These are phyloP conservation scores for Paraphaeosphaeria sporulosa DNA, from an alignment of 2,329 filamentous ascomycete species.

Conservation along the genomic window DNA sequence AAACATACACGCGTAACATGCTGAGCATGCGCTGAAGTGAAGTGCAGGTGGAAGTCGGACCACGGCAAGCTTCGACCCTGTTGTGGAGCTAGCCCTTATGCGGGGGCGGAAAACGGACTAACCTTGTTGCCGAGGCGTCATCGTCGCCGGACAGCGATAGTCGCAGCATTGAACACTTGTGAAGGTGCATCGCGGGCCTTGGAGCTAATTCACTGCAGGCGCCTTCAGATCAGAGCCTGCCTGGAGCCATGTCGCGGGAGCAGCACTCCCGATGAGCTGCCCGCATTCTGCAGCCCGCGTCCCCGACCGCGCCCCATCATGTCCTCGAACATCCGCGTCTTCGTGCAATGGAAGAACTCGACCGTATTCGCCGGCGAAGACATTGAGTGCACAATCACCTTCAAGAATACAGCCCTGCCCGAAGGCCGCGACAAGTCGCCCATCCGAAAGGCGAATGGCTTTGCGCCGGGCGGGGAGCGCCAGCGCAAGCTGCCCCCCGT, in stretches of 20 bases:
- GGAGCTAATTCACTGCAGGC: background rate
- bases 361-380: conserved; percentile 97
- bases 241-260: conserved; percentile 38
- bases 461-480: conserved; percentile 43
- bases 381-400: conserved; percentile 93
- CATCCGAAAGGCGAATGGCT: conserved; percentile 46
- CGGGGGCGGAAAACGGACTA: conserved; percentile 11
- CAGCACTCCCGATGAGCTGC: conserved; percentile 42
- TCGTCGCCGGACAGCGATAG: background rate
- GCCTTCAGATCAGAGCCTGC: conserved; percentile 15
- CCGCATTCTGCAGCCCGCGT: conserved; percentile 34
- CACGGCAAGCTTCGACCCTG: background rate
- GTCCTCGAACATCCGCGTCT: conserved; percentile 82
- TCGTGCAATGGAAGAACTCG: conserved; percentile 92
- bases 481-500: conserved; percentile 50
- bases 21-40: too few species aligned
- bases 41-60: background rate
- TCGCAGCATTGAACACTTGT: conserved; percentile 6
- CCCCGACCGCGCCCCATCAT: conserved; percentile 40
- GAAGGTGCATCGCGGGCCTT: conserved; percentile 2
- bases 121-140: too few species aligned
- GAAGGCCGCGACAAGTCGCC: conserved; percentile 42
- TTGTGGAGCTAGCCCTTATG: conserved; percentile 7
- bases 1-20: too few species aligned
- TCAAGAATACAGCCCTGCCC: conserved; percentile 80